These are phyloP conservation scores for Colletotrichum sp. DNA, from an alignment of 2,329 filamentous ascomycete species.

Conservation along the genomic window DNA sequence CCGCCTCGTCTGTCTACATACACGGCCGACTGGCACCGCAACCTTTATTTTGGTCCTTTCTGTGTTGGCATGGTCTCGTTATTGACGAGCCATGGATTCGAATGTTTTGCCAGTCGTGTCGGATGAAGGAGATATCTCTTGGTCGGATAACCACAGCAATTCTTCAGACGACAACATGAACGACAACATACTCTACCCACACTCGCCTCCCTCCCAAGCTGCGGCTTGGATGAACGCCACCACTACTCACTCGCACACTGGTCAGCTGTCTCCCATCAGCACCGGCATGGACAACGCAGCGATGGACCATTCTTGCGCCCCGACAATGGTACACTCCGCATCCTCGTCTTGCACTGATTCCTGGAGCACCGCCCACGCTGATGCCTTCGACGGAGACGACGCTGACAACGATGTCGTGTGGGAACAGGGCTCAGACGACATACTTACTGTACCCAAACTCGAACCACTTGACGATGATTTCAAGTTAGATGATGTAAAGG, in stretches of 20 bases:
- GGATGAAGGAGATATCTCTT: slow-evolving; percentile 47
- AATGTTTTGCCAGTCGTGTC: slow-evolving; percentile 43
- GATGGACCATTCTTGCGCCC: slow-evolving; percentile 42
- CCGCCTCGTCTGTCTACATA: neutral
- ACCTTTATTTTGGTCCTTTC: neutral
- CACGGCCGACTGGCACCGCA: neutral
- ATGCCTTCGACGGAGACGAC: slow-evolving; percentile 35
- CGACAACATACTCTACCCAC: slow-evolving; percentile 30
- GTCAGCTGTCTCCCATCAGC: slow-evolving; percentile 60
- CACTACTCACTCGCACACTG: slow-evolving; percentile 41
- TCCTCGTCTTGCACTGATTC: slow-evolving; percentile 52
- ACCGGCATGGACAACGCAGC: slow-evolving; percentile 49
- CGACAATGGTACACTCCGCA: slow-evolving; percentile 49
- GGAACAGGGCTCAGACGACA: slow-evolving; percentile 52
- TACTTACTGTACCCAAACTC: slow-evolving; percentile 56
- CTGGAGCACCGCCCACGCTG: slow-evolving; percentile 47
- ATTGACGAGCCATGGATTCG: slow-evolving; percentile 53
- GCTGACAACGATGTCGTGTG: slow-evolving; percentile 48
- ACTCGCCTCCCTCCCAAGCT: slow-evolving; percentile 40
- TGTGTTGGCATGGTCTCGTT: slow-evolving; percentile 44
- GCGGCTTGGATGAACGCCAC: slow-evolving; percentile 29
- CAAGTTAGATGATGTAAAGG: slow-evolving; percentile 57
- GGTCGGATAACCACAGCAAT: slow-evolving; percentile 52
- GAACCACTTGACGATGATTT: slow-evolving; percentile 64
- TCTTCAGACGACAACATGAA: slow-evolving; percentile 46